Percentiles rank a stretch among this genome's conserved stretches.
Conservation (phyloP, 257 asterid genomes). For the Solanum bulbocastanum region DNA sequence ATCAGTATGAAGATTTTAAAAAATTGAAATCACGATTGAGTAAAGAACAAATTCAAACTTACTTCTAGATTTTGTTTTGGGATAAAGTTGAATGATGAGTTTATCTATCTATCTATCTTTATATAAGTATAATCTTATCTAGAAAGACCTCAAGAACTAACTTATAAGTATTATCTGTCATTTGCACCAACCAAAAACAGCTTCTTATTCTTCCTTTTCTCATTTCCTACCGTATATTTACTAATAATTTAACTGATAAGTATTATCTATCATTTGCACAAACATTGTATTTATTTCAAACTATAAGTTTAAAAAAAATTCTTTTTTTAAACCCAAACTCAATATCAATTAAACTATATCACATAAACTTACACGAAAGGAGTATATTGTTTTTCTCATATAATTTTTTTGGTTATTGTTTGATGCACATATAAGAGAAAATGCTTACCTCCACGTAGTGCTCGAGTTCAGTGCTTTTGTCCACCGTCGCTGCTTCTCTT, state of each 20-base stretch:
- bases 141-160: not conserved
- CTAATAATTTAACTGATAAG: no score
- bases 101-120: not conserved
- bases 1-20: not conserved
- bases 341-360: not conserved
- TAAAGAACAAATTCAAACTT: not conserved
- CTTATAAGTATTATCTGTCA: no score
- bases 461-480: constrained; percentile 11
- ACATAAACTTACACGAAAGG: not conserved
- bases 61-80: not conserved
- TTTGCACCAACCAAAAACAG: not conserved
- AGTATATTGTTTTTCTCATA: not conserved
- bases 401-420: not conserved
- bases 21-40: not conserved
- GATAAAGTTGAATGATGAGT: not conserved
- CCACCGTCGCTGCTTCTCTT: constrained; percentile 14
- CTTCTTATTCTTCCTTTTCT: not conserved
- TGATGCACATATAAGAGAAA: not conserved
- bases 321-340: not conserved
- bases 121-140: not conserved
- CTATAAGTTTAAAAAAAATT: no score
- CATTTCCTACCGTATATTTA: not conserved
- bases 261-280: not conserved
- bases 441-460: constrained; percentile 31
- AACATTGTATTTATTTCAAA: no score